Percentiles rank a stretch among this genome's conserved stretches.
phyloP scores from a whole-genome alignment of 1,284 basidiomycete genomes.

The Xanthoconium separans region DNA sequence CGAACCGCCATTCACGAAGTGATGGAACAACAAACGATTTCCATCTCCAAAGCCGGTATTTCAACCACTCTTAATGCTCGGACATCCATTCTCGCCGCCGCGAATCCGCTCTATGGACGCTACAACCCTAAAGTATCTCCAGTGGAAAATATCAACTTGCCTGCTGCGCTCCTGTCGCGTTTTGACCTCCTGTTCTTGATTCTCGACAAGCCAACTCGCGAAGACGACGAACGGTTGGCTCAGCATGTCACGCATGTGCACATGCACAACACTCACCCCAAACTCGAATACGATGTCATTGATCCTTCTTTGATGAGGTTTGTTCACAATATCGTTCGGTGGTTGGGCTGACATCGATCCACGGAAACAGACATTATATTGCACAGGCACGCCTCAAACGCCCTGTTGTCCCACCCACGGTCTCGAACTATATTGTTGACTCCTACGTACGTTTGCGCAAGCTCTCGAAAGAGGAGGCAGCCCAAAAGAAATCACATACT shows the following conservation, averaged over 20 bases:
- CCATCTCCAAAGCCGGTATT: conserved; percentile 98
- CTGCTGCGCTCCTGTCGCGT: conserved; percentile 92
- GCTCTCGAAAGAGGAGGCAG: conserved; percentile 88
- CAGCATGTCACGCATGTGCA: conserved; percentile 98
- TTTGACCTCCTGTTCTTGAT: conserved; percentile 98
- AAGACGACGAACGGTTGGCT: conserved; percentile 94
- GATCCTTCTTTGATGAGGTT: conserved; percentile 88
- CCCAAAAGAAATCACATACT: conserved; percentile 84
- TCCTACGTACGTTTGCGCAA: conserved; percentile 95
- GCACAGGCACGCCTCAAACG: conserved; percentile 88
- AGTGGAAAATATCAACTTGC: conserved; percentile 99
- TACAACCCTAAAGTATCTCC: conserved; percentile 98
- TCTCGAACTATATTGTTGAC: conserved; percentile 93
- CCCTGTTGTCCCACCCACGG: conserved; percentile 82
- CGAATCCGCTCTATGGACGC: conserved; percentile 96
- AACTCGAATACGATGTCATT: conserved; percentile 81
- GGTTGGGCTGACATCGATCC: conserved; percentile 5
- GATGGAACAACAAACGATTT: conserved; percentile 99
- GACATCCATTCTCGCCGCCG: conserved; percentile 96
- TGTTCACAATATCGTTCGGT: not conserved
- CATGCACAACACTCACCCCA: conserved; percentile 92
- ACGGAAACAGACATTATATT: conserved; percentile 83
- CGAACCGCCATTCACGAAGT: conserved; percentile 99
- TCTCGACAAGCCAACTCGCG: conserved; percentile 91
- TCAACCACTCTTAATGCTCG: conserved; percentile 99